Base-by-base conservation (phyloP, 2,329 filamentous ascomycete genomes). In the Fusarium sp. region DNA sequence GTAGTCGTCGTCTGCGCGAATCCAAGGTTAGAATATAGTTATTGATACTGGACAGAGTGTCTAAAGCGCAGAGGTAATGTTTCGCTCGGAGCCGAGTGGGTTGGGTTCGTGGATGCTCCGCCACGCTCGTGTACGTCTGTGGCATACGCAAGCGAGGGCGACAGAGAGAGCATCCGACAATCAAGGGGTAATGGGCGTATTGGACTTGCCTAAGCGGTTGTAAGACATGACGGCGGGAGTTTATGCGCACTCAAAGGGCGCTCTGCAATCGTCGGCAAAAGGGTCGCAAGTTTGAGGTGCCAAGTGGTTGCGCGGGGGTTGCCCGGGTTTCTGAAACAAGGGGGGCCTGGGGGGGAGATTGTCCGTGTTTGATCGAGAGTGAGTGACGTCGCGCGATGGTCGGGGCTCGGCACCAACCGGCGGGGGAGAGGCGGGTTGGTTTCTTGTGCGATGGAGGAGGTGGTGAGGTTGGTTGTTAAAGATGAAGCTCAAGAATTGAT, bases 121-220 rank as follows among this genome's bases (percentile, higher is more conserved):
- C 66, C 77, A 73, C 68, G 62, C 67, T 69, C 48, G 71, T 68
- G 67, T 68, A 67, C 66, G 67, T 72, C 65, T 60, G 64, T 48
- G 56, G 45, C 65, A 58, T 54, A 71, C 68, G 58, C 72, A 70
- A 72, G 68, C 67, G 72, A 54, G 67, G 68, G 75, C 60, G 67
- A 72, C 72, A 52, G 48, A 71, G 72, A 71, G 74, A 71, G 27
- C 58, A 67, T 63, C 71, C 68, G 74, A 69, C 65, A 66, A 66
- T 68, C 62, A 64, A 68, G 71, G 70, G 67, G 66, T 75, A 63
- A 65, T 54, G 61, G 65, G 68, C 25, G 59, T 25, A 52, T 35
- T 43, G 57, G 56, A 90, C 90, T 86, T 88, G 90, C 92, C 91
- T 87, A 94, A 84, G 78, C 92, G 91, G 86, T 94, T 93, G 86